phyloP scores from a whole-genome alignment of 176 grass and related monocot genomes.

The maize (Zea mays) region Zm-B73-REFERENCE-NAM-5.0 NC_050105.1:52694001-52694500 shows the following conservation, averaged over 20 bases:
- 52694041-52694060: constrained; percentile 14
- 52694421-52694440: no score
- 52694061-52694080: constrained; percentile 13
- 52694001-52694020: neutral
- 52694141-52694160: constrained; percentile 20
- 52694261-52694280: neutral
- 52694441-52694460: no score
- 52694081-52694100: constrained; percentile 16
- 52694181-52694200: neutral
- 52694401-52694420: no score
- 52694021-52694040: constrained; percentile 18
- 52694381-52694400: no score
- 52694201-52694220: neutral
- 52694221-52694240: neutral
- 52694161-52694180: constrained; percentile 27
- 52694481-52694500: neutral
- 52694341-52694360: no score
- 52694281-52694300: neutral
- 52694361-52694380: no score
- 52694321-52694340: neutral
- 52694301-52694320: constrained; percentile 8
- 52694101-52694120: constrained; percentile 11
- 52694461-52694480: no score
- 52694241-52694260: constrained; percentile 3
- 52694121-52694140: constrained; percentile 4